Evolutionary conservation across 805 yeast genomes (phyloP), one percentile per base, ranked within the genome.

Genomic region (Pichia rugopelliculosa): DNA sequence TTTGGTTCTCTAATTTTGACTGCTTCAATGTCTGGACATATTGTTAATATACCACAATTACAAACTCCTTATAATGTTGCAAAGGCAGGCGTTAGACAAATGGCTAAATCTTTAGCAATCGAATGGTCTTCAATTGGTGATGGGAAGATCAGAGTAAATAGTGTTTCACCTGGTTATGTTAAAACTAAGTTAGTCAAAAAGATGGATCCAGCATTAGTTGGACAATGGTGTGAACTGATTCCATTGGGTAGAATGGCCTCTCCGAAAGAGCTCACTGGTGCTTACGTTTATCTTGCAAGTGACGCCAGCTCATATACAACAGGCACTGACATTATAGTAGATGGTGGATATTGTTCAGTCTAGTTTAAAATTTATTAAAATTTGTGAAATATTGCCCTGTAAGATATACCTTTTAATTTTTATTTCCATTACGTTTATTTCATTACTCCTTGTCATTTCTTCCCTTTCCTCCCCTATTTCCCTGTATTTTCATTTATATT

Each of bases 21-120:
- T 6, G 89, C 95, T 6, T 86, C 95, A 36, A 88, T 88, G 86
- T 84, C 93, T 24, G 96, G 87, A 15, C 88, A 82, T 68, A 82
- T 89, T 58, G 93, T 80, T 58, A 88, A 88, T 66, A 78, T 80
- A 52, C 96, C 96, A 22, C 93, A 89, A 65, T 72, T 79, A 61
- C 96, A 88, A 69, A 84, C 95, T 13, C 80, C 84, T 36, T 87
- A 87, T 71, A 87, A 87, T 60, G 87, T 88, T 15, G 85, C 89
- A 56, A 88, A 87, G 72, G 95, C 96, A 37, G 96, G 81, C 12
- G 81, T 86, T 24, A 62, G 82, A 54, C 95, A 88, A 60, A 73
- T 87, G 57, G 78, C 84, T 33, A 82, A 73, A 63, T 85, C 93
- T 1, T 70, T 87, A 54, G 91, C 96, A 15, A 80, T 87, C 38